These are phyloP conservation scores for Rutstroemia sydowiana DNA, from an alignment of 2,329 filamentous ascomycete species.

Conservation along the genomic window DNA sequence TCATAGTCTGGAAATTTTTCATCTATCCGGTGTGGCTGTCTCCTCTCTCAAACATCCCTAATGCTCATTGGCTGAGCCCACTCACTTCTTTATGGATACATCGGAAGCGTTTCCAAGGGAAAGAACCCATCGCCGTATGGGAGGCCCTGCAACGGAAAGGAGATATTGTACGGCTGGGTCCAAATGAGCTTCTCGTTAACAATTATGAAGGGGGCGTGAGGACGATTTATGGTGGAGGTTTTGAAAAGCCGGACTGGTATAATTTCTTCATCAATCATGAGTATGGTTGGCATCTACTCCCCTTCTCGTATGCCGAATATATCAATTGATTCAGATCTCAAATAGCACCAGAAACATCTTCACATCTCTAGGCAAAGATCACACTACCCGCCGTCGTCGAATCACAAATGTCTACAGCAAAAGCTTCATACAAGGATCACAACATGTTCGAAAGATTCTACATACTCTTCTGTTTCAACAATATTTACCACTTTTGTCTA, in stretches of 20 bases:
- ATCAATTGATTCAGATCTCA: conserved; percentile 33
- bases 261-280: background rate
- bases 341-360: background rate
- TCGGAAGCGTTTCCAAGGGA: background rate
- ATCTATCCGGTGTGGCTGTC: too few species aligned
- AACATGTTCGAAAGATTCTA: background rate
- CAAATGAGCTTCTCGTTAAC: background rate
- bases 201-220: background rate
- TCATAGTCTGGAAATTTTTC: too few species aligned
- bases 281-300: conserved; percentile 4
- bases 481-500: background rate
- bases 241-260: conserved; percentile 1
- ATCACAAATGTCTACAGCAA: background rate
- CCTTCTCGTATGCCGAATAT: conserved; percentile 22
- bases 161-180: background rate
- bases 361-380: background rate
- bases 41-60: background rate
- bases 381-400: background rate
- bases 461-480: background rate
- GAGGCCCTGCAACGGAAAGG: background rate
- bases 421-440: background rate
- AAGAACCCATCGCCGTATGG: too few species aligned
- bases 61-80: background rate
- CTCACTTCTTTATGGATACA: background rate
- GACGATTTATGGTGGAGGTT: background rate